Evolutionary conservation across 192 early-diverging fungal genomes (phyloP).

Genomic region (Irineochytrium annulatum): DNA sequence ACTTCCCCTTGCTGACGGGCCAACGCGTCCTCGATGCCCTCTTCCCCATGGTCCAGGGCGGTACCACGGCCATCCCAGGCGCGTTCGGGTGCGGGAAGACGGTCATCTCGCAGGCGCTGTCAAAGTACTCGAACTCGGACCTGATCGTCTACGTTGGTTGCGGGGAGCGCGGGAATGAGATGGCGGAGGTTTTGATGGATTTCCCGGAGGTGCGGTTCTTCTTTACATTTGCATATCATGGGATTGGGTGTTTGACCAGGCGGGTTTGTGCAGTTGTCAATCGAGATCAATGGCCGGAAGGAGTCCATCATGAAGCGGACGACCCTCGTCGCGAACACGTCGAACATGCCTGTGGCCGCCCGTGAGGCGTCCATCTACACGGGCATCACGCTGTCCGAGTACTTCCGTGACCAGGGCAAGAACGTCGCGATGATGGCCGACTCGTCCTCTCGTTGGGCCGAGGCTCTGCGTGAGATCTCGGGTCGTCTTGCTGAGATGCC

Average conservation of each 20-base stretch:
- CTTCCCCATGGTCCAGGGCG: slow-evolving; percentile 96
- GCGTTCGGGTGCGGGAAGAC: slow-evolving; percentile 99
- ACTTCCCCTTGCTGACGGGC: slow-evolving; percentile 94
- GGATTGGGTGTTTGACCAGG: too few species aligned
- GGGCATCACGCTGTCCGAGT: slow-evolving; percentile 98
- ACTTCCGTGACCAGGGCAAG: slow-evolving; percentile 99
- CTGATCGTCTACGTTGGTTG: slow-evolving; percentile 97
- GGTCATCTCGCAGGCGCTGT: slow-evolving; percentile 98
- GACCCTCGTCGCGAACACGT: slow-evolving; percentile 98
- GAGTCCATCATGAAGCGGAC: slow-evolving; percentile 99
- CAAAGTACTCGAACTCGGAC: slow-evolving; percentile 99
- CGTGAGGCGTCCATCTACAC: slow-evolving; percentile 99
- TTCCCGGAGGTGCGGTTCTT: slow-evolving; percentile 67
- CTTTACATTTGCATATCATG: slow-evolving; percentile 2
- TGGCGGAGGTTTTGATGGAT: slow-evolving; percentile 99
- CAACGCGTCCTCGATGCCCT: slow-evolving; percentile 98
- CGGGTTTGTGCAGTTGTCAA: slow-evolving; percentile 62
- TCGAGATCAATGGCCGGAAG: slow-evolving; percentile 88
- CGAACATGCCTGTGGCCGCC: slow-evolving; percentile 99
- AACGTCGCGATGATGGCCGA: slow-evolving; percentile 99
- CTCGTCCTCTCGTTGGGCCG: slow-evolving; percentile 99
- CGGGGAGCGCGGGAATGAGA: slow-evolving; percentile 97
- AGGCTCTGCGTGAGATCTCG: slow-evolving; percentile 99
- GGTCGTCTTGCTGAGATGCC: slow-evolving; percentile 99
- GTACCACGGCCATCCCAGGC: slow-evolving; percentile 98